phyloP scores from a whole-genome alignment of 805 yeast species.

The Metschnikowia aberdeeniae region DNA sequence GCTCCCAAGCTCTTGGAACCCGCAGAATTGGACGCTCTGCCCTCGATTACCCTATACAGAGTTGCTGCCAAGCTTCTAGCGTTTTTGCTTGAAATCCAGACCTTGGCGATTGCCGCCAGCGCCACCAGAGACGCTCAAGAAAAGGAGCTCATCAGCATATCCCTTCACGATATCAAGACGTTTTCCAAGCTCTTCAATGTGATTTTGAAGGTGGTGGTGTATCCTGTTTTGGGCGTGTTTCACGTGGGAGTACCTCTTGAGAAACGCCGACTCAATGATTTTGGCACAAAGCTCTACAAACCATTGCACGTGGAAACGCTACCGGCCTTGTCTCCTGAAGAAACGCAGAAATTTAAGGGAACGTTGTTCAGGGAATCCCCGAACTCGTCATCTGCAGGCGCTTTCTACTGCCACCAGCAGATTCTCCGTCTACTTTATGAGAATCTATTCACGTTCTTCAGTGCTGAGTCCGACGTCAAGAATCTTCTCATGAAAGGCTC shows the following conservation, averaged over 20 bases:
- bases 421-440: constrained; percentile 27
- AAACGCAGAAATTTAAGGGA: not conserved
- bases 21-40: not conserved
- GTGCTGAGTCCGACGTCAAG: constrained; percentile 44
- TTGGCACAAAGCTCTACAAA: constrained; percentile 28
- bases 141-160: constrained; percentile 51
- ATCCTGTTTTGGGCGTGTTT: constrained; percentile 51
- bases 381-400: constrained; percentile 1
- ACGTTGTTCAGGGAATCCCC: not conserved
- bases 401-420: constrained; percentile 10
- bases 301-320: constrained; percentile 21
- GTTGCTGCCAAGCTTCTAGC: constrained; percentile 36
- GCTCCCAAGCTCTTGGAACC: not conserved
- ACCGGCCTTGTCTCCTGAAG: constrained; percentile 2
- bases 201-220: constrained; percentile 67
- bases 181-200: constrained; percentile 62
- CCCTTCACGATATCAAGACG: constrained; percentile 79
- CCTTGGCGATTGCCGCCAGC: constrained; percentile 22
- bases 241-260: constrained; percentile 63
- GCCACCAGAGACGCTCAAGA: constrained; percentile 17
- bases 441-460: constrained; percentile 32
- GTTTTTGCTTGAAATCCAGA: constrained; percentile 38
- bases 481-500: constrained; percentile 59
- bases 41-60: not conserved
- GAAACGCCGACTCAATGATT: constrained; percentile 52